Conservation (phyloP, 768 basidiomycete species). For the Amanita subjunquillea region DNA sequence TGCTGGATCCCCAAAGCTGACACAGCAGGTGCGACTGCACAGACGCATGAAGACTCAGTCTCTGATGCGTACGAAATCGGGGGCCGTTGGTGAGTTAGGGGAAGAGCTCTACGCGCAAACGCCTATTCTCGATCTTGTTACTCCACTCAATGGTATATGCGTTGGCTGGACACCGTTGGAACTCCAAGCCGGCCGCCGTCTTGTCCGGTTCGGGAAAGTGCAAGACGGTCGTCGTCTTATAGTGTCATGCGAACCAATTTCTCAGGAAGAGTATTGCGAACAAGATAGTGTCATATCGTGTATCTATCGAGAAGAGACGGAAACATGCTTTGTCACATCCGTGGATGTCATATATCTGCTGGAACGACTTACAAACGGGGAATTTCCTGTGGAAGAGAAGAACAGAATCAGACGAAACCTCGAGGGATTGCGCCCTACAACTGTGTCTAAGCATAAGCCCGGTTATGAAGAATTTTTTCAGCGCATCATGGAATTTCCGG, state of each 20-base stretch:
- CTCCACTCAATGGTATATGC: conserved; percentile 45
- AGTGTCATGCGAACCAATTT: conserved; percentile 68
- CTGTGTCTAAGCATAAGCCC: conserved; percentile 77
- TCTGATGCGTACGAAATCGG: conserved; percentile 31
- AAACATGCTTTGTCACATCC: conserved; percentile 82
- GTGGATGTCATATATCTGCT: conserved; percentile 94
- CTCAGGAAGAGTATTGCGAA: conserved; percentile 62
- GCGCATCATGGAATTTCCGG: conserved; percentile 92
- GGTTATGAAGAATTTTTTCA: conserved; percentile 86
- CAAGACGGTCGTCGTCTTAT: conserved; percentile 71
- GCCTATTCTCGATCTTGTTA: conserved; percentile 51
- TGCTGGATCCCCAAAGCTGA: conserved; percentile 14
- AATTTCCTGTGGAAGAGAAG: conserved; percentile 93
- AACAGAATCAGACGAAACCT: conserved; percentile 92
- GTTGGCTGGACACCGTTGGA: conserved; percentile 58
- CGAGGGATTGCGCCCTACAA: conserved; percentile 85
- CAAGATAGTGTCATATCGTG: conserved; percentile 85
- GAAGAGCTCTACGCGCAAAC: conserved; percentile 39
- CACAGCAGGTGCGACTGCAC: conserved; percentile 25
- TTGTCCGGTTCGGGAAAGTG: conserved; percentile 77
- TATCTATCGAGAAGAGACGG: conserved; percentile 75
- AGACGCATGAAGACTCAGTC: conserved; percentile 34
- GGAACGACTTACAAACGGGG: conserved; percentile 63
- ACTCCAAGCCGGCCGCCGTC: conserved; percentile 56
- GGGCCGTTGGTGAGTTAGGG: conserved; percentile 16